Evolutionary conservation across 306 rosid species (phyloP), one percentile per base, ranked within the genome.

Genomic region (Acacia melanoxylon): DNA sequence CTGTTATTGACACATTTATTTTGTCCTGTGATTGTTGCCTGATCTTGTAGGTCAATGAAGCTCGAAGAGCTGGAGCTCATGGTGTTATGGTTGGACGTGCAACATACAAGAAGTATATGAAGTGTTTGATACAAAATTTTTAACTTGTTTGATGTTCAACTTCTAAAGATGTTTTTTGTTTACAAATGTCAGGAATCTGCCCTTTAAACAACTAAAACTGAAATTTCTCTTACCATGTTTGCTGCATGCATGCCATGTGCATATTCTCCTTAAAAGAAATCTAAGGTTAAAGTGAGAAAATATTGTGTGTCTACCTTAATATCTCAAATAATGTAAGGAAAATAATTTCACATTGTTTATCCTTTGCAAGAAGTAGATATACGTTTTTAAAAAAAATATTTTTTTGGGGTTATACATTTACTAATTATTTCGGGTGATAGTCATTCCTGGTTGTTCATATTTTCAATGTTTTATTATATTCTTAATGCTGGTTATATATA

Each of bases 41-140:
- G n/a, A 67, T 82, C 48, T 69, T 86, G 78, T 78, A 95, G 99
- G 91, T 78, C 82, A 92, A 91, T 75, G 91, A 89, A 78, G 99
- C 99, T 87, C 90, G 86, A 79, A 90, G 82, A 58, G 87, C 84
- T 15, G 97, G 99, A 77, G 98, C 98, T 33, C 99, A 93, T 91
- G 99, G 99, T 86, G 99, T 93, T 68, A 95, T 95, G 99, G 77
- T 95, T 87, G 99, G 99, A 41, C 98, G 99, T 8, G 92, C 99
- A 80, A 98, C 97, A 72, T 95, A 92, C 83, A 68, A 87, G 10
- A 89, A 95, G 99, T 93, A 92, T 7, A 49, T 71, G 14, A 5
- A 68, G 73, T 85, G 25, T 42, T 37, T 37, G 65, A 58, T 61
- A 77, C 77, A 61, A 67, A 27, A 29, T 72, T 44, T 54, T 52